A percentile compares a stretch with the other conserved stretches of the same genome.
Conservation (phyloP, 805 yeast genomes). For the Blastobotrys americana region DNA sequence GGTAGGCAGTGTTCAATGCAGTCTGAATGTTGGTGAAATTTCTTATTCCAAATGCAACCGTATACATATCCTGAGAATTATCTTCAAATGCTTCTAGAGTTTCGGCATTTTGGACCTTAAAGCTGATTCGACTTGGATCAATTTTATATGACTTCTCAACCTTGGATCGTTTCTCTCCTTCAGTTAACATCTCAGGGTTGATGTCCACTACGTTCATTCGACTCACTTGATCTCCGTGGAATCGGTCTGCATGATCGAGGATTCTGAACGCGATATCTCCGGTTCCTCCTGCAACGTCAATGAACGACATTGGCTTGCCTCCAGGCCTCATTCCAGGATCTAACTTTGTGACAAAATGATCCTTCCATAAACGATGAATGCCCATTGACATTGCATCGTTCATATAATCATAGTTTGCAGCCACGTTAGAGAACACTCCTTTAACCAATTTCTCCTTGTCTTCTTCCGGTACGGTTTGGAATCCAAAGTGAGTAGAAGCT, state of each 20-base stretch:
- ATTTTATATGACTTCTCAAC: constrained; percentile 46
- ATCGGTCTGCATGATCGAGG: constrained; percentile 77
- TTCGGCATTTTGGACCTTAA: constrained; percentile 91
- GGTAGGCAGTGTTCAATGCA: constrained; percentile 89
- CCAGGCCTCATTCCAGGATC: constrained; percentile 95
- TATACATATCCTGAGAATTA: constrained; percentile 87
- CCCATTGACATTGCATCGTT: constrained; percentile 98
- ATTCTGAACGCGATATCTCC: constrained; percentile 97
- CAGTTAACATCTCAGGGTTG: constrained; percentile 90
- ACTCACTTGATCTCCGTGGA: constrained; percentile 65
- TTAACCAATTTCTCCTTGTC: constrained; percentile 70
- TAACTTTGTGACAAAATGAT: constrained; percentile 74
- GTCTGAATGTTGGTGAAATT: constrained; percentile 93
- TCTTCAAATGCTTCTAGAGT: constrained; percentile 73
- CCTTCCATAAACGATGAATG: constrained; percentile 90
- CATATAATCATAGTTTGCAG: constrained; percentile 91
- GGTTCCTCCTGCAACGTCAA: constrained; percentile 98
- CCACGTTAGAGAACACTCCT: constrained; percentile 89
- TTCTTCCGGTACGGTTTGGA: constrained; percentile 65
- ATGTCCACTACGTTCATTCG: constrained; percentile 92
- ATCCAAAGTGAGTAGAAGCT: constrained; percentile 84
- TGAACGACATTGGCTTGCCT: constrained; percentile 70
- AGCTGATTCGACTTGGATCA: constrained; percentile 57
- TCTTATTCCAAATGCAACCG: constrained; percentile 95
- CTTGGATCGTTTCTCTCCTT: constrained; percentile 74